Conservation (phyloP, 352 stramenopile species). For the Phytophthora boehmeriae region DNA sequence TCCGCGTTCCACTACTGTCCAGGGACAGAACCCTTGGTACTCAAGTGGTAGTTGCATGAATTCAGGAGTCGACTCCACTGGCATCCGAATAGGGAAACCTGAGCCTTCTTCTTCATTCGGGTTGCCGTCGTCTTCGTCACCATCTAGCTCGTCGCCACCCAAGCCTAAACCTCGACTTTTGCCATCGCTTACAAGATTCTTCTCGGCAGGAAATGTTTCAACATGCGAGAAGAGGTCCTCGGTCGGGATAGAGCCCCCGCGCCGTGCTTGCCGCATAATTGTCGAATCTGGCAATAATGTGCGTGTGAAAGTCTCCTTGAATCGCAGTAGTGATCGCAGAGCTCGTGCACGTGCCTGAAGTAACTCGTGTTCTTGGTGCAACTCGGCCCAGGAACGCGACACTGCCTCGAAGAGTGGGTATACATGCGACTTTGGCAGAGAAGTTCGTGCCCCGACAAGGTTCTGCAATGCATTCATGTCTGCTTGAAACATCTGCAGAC, state of each 20-base stretch:
- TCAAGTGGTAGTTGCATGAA: constrained; percentile 95
- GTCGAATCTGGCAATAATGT: constrained; percentile 61
- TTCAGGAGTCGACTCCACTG: constrained; percentile 91
- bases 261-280: constrained; percentile 56
- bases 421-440: constrained; percentile 93
- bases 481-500: constrained; percentile 72
- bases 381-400: constrained; percentile 83
- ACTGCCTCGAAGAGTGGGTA: constrained; percentile 94
- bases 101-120: constrained; percentile 49
- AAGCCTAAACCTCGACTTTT: constrained; percentile 23
- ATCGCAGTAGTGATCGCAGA: constrained; percentile 71
- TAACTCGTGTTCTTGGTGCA: constrained; percentile 75
- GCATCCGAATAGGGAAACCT: constrained; percentile 79
- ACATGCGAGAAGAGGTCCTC: constrained; percentile 78
- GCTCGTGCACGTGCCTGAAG: constrained; percentile 70
- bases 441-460: constrained; percentile 86
- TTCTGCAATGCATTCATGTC: constrained; percentile 74
- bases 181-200: constrained; percentile 26
- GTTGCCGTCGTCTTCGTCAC: constrained; percentile 44
- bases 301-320: constrained; percentile 75
- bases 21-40: constrained; percentile 94
- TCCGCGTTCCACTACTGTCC: constrained; percentile 88
- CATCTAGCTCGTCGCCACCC: constrained; percentile 22
- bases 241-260: constrained; percentile 56
- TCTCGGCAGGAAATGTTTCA: constrained; percentile 61